Evolutionary conservation across 1,284 basidiomycete species (phyloP), one percentile per base, ranked within the genome.

Genomic region (Malassezia sympodialis): DNA sequence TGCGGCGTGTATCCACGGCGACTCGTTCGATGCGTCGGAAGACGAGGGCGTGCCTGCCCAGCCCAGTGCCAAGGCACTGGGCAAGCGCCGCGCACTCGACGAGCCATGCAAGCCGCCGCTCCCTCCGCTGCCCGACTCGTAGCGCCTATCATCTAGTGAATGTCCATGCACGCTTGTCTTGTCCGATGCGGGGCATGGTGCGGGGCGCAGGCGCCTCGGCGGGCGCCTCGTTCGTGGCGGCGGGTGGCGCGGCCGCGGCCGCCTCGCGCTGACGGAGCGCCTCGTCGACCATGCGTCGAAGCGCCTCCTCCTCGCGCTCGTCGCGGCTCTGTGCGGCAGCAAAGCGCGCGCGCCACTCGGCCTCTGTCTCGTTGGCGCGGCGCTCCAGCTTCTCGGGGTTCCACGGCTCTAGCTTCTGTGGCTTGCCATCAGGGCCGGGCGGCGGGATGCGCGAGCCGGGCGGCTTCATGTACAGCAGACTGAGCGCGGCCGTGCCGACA

Each of bases 401-500:
- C 55, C 55, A 57, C 14, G 46, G 27, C 31, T 30, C 43, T 1
- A 41, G 28, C 4, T 43, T 21, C 17, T 31, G 43, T 8, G 49
- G 49, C 31, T 34, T 43, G 26, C 55, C 55, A 32, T 57, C 63
- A 11, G 63, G 59, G n/a, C 57, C 41, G 8, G 62, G 62, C 19
- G 57, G 49, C 6, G 61, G 63, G 5, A 60, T 49, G 8, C 52
- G 21, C 2, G 56, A 49, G 2, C 58, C 53, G 10, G 62, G 56
- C 31, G 57, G 35, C 17, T 62, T 59, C 10, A 62, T 60, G 48
- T 69, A 67, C 44, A 65, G 58, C 0, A 66, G 64, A 17, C 73
- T 66, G 14, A 53, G 65, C 1, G 68, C 58, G 0, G 72, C 72
- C 3, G 68, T 65, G 8, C 63, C 58, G 10, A 74, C 68, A 3